phyloP scores from a whole-genome alignment of 2,329 filamentous ascomycete genomes.

The Hypomyces perniciosus region DNA sequence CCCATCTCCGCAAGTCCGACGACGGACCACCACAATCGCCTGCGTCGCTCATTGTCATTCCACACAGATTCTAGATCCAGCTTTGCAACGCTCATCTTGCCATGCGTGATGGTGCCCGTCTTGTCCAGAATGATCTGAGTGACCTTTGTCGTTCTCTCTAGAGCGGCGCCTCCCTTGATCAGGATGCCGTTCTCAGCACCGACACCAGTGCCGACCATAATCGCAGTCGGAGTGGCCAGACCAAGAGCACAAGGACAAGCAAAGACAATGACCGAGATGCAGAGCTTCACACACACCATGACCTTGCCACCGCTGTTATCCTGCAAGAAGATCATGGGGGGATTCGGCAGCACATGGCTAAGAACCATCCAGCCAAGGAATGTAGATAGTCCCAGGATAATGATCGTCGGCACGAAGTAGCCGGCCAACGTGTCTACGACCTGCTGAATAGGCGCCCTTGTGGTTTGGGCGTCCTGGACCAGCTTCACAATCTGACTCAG shows the following conservation, averaged over 20 bases:
- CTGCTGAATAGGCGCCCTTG: constrained; percentile 86
- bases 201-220: constrained; percentile 98
- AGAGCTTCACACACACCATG: constrained; percentile 96
- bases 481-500: constrained; percentile 96
- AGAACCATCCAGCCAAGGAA: constrained; percentile 93
- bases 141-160: constrained; percentile 86
- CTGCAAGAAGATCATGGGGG: constrained; percentile 81
- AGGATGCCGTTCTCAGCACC: constrained; percentile 93
- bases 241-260: constrained; percentile 97
- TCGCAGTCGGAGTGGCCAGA: constrained; percentile 88
- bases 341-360: constrained; percentile 74
- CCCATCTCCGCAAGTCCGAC: constrained; percentile 93
- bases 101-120: constrained; percentile 89
- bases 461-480: constrained; percentile 96
- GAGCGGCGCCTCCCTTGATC: constrained; percentile 90
- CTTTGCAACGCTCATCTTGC: constrained; percentile 88
- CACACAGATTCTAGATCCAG: constrained; percentile 62
- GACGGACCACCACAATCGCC: constrained; percentile 87
- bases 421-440: constrained; percentile 87
- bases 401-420: constrained; percentile 87
- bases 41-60: constrained; percentile 61
- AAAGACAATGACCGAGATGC: constrained; percentile 97
- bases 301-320: constrained; percentile 80
- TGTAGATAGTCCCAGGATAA: constrained; percentile 75
- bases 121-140: constrained; percentile 91